Percentiles rank a stretch among this genome's conserved stretches.
These are phyloP conservation scores for Lupinus albus DNA, from an alignment of 306 rosid genomes.

Conservation along the genomic window DNA sequence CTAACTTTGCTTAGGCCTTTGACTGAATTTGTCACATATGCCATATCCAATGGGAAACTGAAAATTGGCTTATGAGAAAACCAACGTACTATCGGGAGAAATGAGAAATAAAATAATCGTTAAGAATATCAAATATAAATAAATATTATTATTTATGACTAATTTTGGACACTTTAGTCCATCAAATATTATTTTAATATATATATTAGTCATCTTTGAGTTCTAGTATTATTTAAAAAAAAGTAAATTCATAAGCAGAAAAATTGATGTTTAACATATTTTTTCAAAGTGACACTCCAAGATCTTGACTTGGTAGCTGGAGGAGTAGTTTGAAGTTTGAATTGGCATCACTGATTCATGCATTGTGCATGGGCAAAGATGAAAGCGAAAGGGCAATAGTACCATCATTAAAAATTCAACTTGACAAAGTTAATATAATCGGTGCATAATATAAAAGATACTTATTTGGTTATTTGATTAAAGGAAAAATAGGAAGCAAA, in stretches of 20 bases:
- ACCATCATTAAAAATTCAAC: constrained; percentile 27
- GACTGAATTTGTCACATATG: constrained; percentile 29
- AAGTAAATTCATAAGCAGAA: too few species aligned
- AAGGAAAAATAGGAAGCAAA: constrained; percentile 19
- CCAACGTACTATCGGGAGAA: too few species aligned
- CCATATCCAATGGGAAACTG: not conserved
- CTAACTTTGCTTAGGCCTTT: constrained; percentile 16
- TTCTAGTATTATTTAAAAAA: too few species aligned
- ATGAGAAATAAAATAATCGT: too few species aligned
- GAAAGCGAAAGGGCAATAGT: constrained; percentile 55
- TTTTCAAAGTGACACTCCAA: constrained; percentile 34
- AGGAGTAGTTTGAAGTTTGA: constrained; percentile 44
- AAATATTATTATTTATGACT: too few species aligned
- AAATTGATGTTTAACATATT: too few species aligned
- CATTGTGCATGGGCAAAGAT: constrained; percentile 30
- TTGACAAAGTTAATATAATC: constrained; percentile 26
- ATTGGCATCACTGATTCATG: constrained; percentile 30
- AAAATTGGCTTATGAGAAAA: too few species aligned
- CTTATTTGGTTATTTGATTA: constrained; percentile 21
- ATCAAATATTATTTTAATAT: too few species aligned
- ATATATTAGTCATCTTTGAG: too few species aligned
- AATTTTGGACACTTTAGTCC: too few species aligned
- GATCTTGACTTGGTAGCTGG: constrained; percentile 37
- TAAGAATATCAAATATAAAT: too few species aligned
- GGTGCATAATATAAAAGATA: constrained; percentile 40